Base-by-base conservation (phyloP, 1,284 basidiomycete genomes). In the Termitomyces sp. region DNA sequence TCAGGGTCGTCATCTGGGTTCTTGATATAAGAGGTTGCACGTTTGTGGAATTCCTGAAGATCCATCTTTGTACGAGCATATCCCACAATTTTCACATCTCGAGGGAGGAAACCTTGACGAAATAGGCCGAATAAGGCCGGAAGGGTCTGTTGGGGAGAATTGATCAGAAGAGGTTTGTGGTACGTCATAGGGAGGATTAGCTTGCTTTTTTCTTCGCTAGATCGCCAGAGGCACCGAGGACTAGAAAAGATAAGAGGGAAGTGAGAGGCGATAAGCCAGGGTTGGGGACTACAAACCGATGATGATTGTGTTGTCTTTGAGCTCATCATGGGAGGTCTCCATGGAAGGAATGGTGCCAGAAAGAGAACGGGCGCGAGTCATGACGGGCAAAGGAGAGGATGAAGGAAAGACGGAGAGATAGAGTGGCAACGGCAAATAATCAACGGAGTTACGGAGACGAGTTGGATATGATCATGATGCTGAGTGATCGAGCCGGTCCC, bases 41-140 rank as follows among this genome's bases (percentile, higher is more conserved):
- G 88, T 70, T 88, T 87, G 72, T 90, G 83, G 71, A 90, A 97
- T 62, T 95, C 93, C 34, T 79, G 79, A 45, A 79, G 71, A 70
- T 89, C 86, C 93, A 97, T 96, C 75, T 96, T 95, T 33, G 94
- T 94, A 60, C 94, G 84, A 26, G 94, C 94, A 69, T 97, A 97
- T 43, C 94, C 94, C 55, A 97, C 85, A 70, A 97, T 93, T 72
- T 88, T 86, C 61, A 89, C 79, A 68, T 84, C 88, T 54, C 79
- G 77, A 38, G 94, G 93, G 21, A 97, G 81, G 74, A 86, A 87
- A 44, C 81, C 83, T 62, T 84, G 83, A 61, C 79, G 78, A 78
- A 82, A 96, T 60, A 97, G 84, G 55, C 85, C 86, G 69, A 96
- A 97, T 57, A 97, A 79, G 37, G 94, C 94, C 14, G 94, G 94